Conservation (phyloP, 495 filamentous ascomycete genomes). For the Tuber calosporum region DNA sequence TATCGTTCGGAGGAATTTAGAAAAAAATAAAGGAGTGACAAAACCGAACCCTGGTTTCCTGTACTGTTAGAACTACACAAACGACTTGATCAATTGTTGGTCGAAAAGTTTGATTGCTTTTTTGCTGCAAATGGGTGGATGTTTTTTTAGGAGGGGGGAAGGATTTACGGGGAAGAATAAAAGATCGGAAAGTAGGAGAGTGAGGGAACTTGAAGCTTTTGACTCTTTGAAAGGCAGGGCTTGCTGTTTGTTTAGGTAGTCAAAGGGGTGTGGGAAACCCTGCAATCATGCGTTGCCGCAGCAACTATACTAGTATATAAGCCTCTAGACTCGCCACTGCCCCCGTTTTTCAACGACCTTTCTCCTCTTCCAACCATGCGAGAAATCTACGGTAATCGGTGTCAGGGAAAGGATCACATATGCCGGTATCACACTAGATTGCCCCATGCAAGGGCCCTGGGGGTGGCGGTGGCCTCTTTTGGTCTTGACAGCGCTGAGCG, state of each 20-base stretch:
- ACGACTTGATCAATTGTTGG: neutral
- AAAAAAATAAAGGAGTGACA: neutral
- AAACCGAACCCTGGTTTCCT: neutral
- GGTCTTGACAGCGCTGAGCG: neutral
- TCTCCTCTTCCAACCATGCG: constrained; percentile 5
- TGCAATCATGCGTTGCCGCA: constrained; percentile 31
- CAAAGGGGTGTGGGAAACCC: constrained; percentile 30
- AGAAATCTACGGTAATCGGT: neutral
- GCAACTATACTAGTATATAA: no score
- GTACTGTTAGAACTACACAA: neutral
- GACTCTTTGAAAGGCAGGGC: constrained; percentile 15
- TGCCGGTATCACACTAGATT: no score
- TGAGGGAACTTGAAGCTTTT: constrained; percentile 27
- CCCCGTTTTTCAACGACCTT: constrained; percentile 12
- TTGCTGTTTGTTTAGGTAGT: constrained; percentile 35
- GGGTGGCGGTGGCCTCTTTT: neutral
- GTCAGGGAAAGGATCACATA: neutral
- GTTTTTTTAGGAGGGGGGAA: constrained; percentile 15
- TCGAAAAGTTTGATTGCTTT: constrained; percentile 11
- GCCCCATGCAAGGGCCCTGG: neutral
- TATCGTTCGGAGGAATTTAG: constrained; percentile 10
- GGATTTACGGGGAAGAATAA: neutral
- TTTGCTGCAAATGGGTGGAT: constrained; percentile 13
- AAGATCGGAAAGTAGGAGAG: neutral
- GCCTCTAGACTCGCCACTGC: constrained; percentile 11